phyloP scores from a whole-genome alignment of 768 basidiomycete species.

The Rhodotorula graminis region DNA sequence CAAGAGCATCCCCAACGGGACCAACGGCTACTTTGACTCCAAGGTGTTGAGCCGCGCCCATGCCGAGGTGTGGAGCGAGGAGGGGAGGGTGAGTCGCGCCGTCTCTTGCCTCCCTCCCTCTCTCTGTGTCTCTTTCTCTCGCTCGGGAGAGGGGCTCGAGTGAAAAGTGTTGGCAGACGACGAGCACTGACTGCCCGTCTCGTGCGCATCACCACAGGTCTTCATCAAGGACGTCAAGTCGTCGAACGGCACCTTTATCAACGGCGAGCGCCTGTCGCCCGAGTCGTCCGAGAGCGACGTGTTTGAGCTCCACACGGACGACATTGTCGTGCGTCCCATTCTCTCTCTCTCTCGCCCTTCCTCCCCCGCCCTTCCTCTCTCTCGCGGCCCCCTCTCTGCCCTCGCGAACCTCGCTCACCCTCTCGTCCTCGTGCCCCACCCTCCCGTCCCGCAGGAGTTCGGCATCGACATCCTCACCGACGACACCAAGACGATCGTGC shows the following conservation, averaged over 20 bases:
- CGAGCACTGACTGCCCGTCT: too few species aligned
- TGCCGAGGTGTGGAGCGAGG: constrained; percentile 95
- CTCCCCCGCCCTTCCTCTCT: not conserved
- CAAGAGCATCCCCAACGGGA: constrained; percentile 81
- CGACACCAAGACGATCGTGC: constrained; percentile 95
- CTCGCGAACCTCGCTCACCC: too few species aligned
- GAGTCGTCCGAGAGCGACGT: constrained; percentile 89
- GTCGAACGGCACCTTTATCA: constrained; percentile 97
- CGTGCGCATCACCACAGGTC: constrained; percentile 57
- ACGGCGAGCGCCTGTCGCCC: constrained; percentile 80
- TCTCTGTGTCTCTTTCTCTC: not conserved
- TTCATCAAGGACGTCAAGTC: constrained; percentile 98
- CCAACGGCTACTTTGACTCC: constrained; percentile 95
- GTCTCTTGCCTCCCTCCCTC: too few species aligned
- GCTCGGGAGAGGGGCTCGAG: too few species aligned
- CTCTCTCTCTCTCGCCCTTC: not conserved
- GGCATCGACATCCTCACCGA: constrained; percentile 98
- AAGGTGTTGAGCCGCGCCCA: constrained; percentile 91
- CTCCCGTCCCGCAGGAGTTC: constrained; percentile 65
- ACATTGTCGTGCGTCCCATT: constrained; percentile 72
- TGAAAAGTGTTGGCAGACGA: too few species aligned
- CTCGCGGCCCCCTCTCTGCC: too few species aligned
- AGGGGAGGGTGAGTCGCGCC: constrained; percentile 62
- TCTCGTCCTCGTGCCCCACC: too few species aligned
- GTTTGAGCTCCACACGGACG: constrained; percentile 87